Base-by-base conservation (phyloP, 805 yeast species). In the Cyberlindnera galapagoensis region DNA sequence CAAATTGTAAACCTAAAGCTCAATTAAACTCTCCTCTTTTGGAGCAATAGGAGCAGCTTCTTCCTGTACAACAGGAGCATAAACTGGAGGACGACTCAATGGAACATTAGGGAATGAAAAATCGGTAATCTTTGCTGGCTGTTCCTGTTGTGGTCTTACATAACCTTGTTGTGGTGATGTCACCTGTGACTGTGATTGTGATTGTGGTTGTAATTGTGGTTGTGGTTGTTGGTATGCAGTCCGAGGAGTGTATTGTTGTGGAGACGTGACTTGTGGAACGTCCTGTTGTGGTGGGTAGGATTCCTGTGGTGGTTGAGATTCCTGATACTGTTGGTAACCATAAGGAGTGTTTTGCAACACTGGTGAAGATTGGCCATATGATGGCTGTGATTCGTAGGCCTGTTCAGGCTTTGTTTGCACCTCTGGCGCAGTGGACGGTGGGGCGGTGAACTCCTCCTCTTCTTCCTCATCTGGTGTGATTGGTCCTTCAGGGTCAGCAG, bases 21-120 rank as follows among this genome's bases (percentile, higher is more conserved):
- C 54, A 28, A 49, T 49, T 31, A 49, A 26, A 9, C 38, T 21
- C 20, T 49, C 54, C 13, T 49, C 54, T 26, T 43, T 43, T 8
- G 40, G 34, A 15, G 33, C 45, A 5, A 32, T 26, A 24, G 24
- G 35, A 32, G 46, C 36, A 19, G 39, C 48, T 28, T 11, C 34
- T 13, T 21, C 24, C 21, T 18, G 28, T 15, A 26, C 37, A 9
- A 9, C 24, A 7, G 10, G 14, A 19, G 30, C 33, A 10, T 35
- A 10, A 10, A 30, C 38, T 4, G 46, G 46, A 7, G 41, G 41
- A 24, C 51, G 60, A 13, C 45, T 48, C 9, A 52, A 38, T 3
- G 69, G 69, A 4, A 64, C 68, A 16, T 62, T 55, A 19, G 69
- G 69, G 39, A 64, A 64, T 31, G 60, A 49, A 36, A 54, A 54